Evolutionary conservation across 2,329 filamentous ascomycete genomes (phyloP), one percentile per base, ranked within the genome.

Genomic region (Apiospora rasikravindrae): DNA sequence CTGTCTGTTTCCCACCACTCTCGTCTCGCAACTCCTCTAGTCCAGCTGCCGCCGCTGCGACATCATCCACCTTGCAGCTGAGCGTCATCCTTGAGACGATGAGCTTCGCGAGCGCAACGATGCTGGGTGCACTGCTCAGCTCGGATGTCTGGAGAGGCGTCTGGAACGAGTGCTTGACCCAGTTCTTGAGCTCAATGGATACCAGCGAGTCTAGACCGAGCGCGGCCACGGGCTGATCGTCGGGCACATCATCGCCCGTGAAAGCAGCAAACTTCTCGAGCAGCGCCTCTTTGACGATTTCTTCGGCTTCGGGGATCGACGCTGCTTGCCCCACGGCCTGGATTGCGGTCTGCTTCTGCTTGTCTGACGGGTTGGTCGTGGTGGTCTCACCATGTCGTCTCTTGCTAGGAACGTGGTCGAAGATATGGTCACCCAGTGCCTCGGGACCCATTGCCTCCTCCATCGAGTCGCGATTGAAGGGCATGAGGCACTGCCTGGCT

Each of bases 401-500:
- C 49, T 71, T 66, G 53, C 67, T 70, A 6, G 71, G 72, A 29
- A 75, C 68, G n/a, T 73, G 74, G 70, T 73, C 70, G 37, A 70
- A 74, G 47, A 74, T 40, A 19, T 70, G 71, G 57, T 73, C 72
- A 19, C 69, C 69, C 51, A 74, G 37, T 13, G 73, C 71, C 42
- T 16, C 61, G 13, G 70, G 51, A 26, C 70, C 74, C 22, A 70
- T 69, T 44, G 72, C 70, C 57, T 76, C 26, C 26, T 71, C 70
- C 68, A 75, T 71, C 61, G 70, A 47, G 61, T 75, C 73, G 44
- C 73, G 70, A 10, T 72, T 73, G 70, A 76, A 72, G 10, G 67
- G 73, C 74, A 76, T 76, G 69, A 76, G 68, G 37, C 69, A 70
- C 37, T 73, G 73, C 44, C 42, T 70, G 26, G 70, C 49, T 61